Base-by-base conservation (phyloP, 2,329 filamentous ascomycete genomes). In the Fusarium pseudocircinatum region DNA sequence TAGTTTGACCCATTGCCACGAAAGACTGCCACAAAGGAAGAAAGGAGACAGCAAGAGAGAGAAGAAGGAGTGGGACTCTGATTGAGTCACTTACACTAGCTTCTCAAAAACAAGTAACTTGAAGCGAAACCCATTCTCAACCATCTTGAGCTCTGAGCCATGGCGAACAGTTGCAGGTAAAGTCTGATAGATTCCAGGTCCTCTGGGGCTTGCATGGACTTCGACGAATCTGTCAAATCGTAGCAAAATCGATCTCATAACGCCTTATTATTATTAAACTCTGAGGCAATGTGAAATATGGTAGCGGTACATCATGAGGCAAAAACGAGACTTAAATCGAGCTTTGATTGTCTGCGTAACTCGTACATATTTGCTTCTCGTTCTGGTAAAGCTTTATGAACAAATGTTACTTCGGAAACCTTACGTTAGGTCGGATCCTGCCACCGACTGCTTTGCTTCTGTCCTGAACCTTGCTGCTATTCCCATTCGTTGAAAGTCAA, bases 381-480 rank as follows among this genome's bases (percentile, higher is more conserved):
- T 20, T 34, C 12, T 6, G 16, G 11, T 24, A 4, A 14, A 8
- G 30, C 6, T 24, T 20, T 20, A 14, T 24, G 12, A 34, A 11
- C 12, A 18, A 20, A 24, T 15, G 1, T 20, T 15, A 8, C 12
- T 6, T 20, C n/a, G 16, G 20, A 16, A 34, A 14, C 6, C 6
- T 3, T 4, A 34, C n/a, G 2, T 10, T 4, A 50, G 22, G 16
- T n/a, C 5, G 7, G 28, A n/a, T 0, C 22, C 4, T 49, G 22
- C 5, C 26, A n/a, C 20, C 14, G 10, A 30, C 26, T 30, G 3
- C 14, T 4, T 22, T 2, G 20, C 20, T 30, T 1, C 2, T 22
- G 13, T 11, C 12, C 2, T 0, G 12, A 16, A 15, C 26, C 46
- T 18, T 18, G 15, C 22, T 18, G 28, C 7, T 32, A 5, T 7